These are phyloP conservation scores for Penicillium ucsense DNA, from an alignment of 495 filamentous ascomycete species.

Conservation along the genomic window DNA sequence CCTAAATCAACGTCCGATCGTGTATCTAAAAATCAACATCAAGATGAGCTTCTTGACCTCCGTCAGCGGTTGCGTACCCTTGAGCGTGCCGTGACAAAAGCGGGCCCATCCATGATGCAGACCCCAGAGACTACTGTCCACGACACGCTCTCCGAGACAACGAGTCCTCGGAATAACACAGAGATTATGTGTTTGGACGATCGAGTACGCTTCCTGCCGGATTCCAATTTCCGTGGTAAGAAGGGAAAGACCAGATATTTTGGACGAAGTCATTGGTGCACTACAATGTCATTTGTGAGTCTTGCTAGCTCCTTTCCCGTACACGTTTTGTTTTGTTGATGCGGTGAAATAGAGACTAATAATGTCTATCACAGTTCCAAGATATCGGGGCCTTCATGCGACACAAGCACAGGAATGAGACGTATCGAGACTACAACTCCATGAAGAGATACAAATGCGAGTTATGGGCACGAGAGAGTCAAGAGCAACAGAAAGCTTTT, in stretches of 20 bases:
- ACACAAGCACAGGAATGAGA: conserved; percentile 20
- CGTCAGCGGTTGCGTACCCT: conserved; percentile 20
- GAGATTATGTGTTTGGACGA: conserved; percentile 25
- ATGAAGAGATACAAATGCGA: conserved; percentile 27
- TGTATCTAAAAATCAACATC: conserved; percentile 19
- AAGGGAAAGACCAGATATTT: conserved; percentile 39
- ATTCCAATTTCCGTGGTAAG: conserved; percentile 37
- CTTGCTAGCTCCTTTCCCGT: neutral
- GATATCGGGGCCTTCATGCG: conserved; percentile 37
- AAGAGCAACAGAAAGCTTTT: conserved; percentile 27
- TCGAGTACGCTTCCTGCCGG: conserved; percentile 20
- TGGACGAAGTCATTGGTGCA: conserved; percentile 37
- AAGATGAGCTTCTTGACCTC: conserved; percentile 28
- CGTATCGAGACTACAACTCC: conserved; percentile 20
- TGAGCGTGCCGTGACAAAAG: conserved; percentile 20
- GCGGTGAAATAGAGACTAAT: conserved; percentile 6
- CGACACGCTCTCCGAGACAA: conserved; percentile 15
- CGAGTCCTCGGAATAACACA: conserved; percentile 6
- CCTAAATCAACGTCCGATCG: conserved; percentile 17
- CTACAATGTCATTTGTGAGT: conserved; percentile 39
- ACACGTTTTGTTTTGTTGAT: neutral
- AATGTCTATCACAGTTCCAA: conserved; percentile 26
- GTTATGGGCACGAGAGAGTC: conserved; percentile 25
- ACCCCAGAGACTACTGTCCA: conserved; percentile 21
- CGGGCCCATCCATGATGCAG: conserved; percentile 7